These are phyloP conservation scores for Coccomyxa subellipsoidea DNA, from an alignment of 163 green algal genomes.

Conservation along the genomic window DNA sequence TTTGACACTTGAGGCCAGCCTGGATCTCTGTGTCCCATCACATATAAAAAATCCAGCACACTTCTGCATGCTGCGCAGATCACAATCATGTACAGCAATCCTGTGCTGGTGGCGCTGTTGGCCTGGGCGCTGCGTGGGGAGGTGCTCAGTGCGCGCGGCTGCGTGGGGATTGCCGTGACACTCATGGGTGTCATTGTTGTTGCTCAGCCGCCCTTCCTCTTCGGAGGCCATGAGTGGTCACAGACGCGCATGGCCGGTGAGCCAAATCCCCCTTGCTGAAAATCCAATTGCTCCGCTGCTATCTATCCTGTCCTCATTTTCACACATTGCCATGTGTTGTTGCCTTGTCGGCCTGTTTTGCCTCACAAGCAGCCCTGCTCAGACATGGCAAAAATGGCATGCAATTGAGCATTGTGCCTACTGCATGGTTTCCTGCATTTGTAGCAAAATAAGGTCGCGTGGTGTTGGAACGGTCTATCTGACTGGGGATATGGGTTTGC, in stretches of 20 bases:
- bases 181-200: constrained; percentile 53
- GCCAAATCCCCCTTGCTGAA: too few species aligned
- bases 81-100: constrained; percentile 64
- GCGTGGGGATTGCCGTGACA: constrained; percentile 29
- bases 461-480: not conserved
- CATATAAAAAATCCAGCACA: not conserved
- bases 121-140: constrained; percentile 45
- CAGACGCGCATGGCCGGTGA: constrained; percentile 30
- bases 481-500: not conserved
- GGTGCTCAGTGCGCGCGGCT: constrained; percentile 32
- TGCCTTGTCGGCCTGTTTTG: too few species aligned
- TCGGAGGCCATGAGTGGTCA: constrained; percentile 29
- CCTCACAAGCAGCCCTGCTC: too few species aligned
- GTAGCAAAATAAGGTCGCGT: not conserved
- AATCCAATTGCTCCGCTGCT: constrained; percentile 44
- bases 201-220: constrained; percentile 57
- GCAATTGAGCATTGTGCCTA: not conserved
- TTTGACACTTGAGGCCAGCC: too few species aligned
- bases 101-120: constrained; percentile 45
- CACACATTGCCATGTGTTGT: not conserved
- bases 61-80: constrained; percentile 21
- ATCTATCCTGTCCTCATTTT: constrained; percentile 24
- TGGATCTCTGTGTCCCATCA: not conserved
- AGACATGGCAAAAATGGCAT: not conserved
- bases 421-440: too few species aligned